Evolutionary conservation across 345 rosid genomes (phyloP).

Genomic region (Lagerstroemia speciosa): DNA sequence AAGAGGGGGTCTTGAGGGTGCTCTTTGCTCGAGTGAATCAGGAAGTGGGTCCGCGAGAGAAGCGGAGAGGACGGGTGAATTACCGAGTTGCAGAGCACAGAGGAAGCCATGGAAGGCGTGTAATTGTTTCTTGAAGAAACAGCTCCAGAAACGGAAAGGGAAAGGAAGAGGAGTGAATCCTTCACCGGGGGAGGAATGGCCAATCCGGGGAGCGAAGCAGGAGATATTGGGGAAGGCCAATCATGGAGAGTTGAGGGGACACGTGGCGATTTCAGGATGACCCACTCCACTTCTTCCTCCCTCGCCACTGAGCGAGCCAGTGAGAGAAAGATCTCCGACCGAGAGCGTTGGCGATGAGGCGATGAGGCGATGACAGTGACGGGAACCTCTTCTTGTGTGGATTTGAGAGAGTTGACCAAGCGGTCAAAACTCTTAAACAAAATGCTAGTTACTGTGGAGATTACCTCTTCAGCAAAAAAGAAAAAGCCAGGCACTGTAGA

Average conservation of each 20-base stretch:
- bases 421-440: too few relatives aligned
- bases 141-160: background rate
- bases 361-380: too few relatives aligned
- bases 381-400: too few relatives aligned
- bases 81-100: constrained; percentile 40
- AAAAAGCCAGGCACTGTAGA: too few relatives aligned
- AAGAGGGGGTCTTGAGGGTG: constrained; percentile 33
- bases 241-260: background rate
- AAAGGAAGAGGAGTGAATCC: background rate
- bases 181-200: background rate
- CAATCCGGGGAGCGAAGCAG: background rate
- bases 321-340: constrained; percentile 1
- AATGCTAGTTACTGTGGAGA: too few relatives aligned
- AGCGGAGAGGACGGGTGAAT: constrained; percentile 25
- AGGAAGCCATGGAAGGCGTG: constrained; percentile 15
- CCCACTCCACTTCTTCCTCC: background rate
- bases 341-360: too few relatives aligned
- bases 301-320: background rate
- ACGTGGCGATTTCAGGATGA: constrained; percentile 8
- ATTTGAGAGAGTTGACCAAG: too few relatives aligned
- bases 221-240: background rate
- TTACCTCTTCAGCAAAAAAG: too few relatives aligned
- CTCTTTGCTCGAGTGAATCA: constrained; percentile 23
- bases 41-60: constrained; percentile 43
- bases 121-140: too few relatives aligned